Conservation (phyloP, 345 rosid species). For the Brassica nigra region DNA sequence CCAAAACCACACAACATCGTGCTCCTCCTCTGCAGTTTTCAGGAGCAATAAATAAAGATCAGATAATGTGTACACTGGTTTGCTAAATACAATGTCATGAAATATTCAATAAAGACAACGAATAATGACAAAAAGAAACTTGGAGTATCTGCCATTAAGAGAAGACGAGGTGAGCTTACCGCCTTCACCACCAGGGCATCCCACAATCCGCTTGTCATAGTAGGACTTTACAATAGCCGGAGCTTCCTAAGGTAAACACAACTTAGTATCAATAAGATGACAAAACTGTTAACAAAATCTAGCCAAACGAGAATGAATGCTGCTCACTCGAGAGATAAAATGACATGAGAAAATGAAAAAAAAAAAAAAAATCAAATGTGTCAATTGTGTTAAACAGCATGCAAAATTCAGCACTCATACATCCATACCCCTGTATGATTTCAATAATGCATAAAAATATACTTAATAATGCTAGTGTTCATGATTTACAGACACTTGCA, state of each 20-base stretch:
- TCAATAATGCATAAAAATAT: background rate
- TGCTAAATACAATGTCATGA: background rate
- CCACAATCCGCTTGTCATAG: slow-evolving; percentile 62
- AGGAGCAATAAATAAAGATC: background rate
- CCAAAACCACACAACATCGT: slow-evolving; percentile 99
- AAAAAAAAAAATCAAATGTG: background rate
- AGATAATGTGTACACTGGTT: background rate
- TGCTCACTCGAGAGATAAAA: background rate
- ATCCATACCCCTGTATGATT: background rate
- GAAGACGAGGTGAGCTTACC: slow-evolving; percentile 40
- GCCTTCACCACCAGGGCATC: slow-evolving; percentile 70
- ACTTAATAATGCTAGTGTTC: background rate
- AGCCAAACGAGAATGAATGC: background rate
- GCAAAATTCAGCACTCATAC: background rate
- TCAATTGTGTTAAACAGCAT: background rate
- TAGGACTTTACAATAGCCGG: slow-evolving; percentile 58
- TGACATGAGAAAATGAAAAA: background rate
- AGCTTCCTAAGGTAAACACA: slow-evolving; percentile 42
- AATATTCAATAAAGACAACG: background rate
- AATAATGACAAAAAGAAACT: background rate
- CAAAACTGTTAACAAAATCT: background rate
- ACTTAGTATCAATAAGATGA: background rate
- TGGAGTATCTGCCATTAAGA: background rate
- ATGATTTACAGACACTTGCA: slow-evolving; percentile 1
- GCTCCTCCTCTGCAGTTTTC: slow-evolving; percentile 74